phyloP scores from a whole-genome alignment of 768 basidiomycete genomes.

The Galerina marginata region DNA sequence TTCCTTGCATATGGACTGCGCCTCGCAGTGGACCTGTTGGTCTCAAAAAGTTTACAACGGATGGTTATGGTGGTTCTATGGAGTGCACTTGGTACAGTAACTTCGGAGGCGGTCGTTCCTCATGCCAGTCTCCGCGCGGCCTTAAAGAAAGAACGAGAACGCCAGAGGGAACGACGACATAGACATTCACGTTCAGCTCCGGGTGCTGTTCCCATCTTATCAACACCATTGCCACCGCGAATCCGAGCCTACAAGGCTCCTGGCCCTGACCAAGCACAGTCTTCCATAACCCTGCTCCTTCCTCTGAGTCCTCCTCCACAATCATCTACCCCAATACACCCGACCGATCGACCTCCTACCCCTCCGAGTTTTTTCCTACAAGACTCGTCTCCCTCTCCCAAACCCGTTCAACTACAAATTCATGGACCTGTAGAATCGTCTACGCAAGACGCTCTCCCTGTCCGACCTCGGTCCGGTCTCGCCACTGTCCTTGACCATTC shows the following conservation, averaged over 20 bases:
- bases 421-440: slow-evolving; percentile 21
- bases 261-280: slow-evolving; percentile 16
- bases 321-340: slow-evolving; percentile 26
- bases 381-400: slow-evolving; percentile 34
- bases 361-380: slow-evolving; percentile 48
- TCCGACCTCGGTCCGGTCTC: slow-evolving; percentile 36
- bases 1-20: slow-evolving; percentile 50
- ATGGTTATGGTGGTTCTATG: slow-evolving; percentile 43
- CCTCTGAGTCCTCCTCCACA: slow-evolving; percentile 22
- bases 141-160: slow-evolving; percentile 26
- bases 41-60: slow-evolving; percentile 39
- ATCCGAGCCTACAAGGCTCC: slow-evolving; percentile 35
- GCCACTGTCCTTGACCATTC: slow-evolving; percentile 34
- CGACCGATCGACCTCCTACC: slow-evolving; percentile 35
- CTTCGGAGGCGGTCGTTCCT: slow-evolving; percentile 38
- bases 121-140: slow-evolving; percentile 28
- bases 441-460: slow-evolving; percentile 25
- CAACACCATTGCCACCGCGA: slow-evolving; percentile 35
- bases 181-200: slow-evolving; percentile 30
- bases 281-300: slow-evolving; percentile 24
- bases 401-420: slow-evolving; percentile 33
- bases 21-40: slow-evolving; percentile 45
- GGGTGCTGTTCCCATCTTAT: slow-evolving; percentile 19
- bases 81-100: slow-evolving; percentile 39
- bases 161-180: slow-evolving; percentile 34